phyloP scores from a whole-genome alignment of 2,329 filamentous ascomycete genomes.

The Verticillium albo-atrum region DNA sequence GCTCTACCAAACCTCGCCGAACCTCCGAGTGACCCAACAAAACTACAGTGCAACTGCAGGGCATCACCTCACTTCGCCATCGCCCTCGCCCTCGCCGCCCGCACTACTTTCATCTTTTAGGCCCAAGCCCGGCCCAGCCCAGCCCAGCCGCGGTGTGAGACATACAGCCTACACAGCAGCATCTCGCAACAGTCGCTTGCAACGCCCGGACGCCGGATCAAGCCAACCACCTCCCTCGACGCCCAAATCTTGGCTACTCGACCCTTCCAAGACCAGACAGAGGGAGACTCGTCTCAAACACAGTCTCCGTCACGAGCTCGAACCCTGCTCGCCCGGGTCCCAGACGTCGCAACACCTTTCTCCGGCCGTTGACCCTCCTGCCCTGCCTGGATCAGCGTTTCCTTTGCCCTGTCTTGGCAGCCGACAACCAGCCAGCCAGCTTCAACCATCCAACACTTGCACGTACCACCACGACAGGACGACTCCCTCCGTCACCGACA shows the following conservation, averaged over 20 bases:
- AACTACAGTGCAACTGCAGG: not conserved
- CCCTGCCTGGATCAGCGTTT: not conserved
- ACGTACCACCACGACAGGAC: not conserved
- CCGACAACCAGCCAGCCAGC: not conserved
- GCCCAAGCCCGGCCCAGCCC: not conserved
- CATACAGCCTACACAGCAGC: not conserved
- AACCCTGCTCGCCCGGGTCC: not conserved
- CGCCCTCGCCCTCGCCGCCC: not conserved
- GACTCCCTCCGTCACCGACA: not conserved
- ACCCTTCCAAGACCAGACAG: not conserved
- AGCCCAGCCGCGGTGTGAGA: not conserved
- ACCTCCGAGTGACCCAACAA: not conserved
- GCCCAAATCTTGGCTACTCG: not conserved
- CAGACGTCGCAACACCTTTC: not conserved
- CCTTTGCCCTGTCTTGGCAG: not conserved
- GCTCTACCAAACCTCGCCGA: not conserved
- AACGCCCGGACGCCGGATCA: not conserved
- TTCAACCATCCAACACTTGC: not conserved
- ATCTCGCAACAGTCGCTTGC: not conserved
- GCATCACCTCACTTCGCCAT: not conserved
- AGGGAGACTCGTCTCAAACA: not conserved
- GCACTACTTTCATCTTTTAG: not conserved
- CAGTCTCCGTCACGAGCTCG: not conserved
- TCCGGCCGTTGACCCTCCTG: not conserved
- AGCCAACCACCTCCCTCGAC: not conserved